These are phyloP conservation scores for Gaeumannomyces tritici DNA, from an alignment of 2,329 filamentous ascomycete species.

Conservation along the genomic window DNA sequence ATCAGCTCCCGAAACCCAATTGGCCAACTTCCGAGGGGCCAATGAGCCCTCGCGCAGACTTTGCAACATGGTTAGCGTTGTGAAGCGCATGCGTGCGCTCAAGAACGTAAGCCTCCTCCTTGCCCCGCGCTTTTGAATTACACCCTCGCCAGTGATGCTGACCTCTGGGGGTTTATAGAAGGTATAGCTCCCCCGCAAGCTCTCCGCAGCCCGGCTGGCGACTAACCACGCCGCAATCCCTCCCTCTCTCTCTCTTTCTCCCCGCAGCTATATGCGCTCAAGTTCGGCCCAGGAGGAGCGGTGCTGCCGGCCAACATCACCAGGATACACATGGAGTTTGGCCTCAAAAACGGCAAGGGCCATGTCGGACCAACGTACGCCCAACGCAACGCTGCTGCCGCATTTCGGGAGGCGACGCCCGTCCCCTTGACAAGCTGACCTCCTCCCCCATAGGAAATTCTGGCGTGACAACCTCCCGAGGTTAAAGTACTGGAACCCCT, in stretches of 20 bases:
- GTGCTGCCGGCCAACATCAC: slow-evolving; percentile 68
- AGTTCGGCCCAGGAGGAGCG: slow-evolving; percentile 74
- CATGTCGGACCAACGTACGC: slow-evolving; percentile 65
- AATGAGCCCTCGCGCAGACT: neutral
- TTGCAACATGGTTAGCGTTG: slow-evolving; percentile 30
- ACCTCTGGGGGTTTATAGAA: neutral
- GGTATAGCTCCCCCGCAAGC: slow-evolving; percentile 11
- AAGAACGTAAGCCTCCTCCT: slow-evolving; percentile 46
- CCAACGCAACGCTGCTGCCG: neutral
- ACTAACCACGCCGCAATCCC: neutral
- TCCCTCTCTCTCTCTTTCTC: too few relatives aligned
- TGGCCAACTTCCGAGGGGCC: neutral
- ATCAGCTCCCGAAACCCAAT: neutral
- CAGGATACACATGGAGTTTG: slow-evolving; percentile 67
- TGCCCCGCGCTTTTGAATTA: too few relatives aligned
- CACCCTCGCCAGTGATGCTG: too few relatives aligned
- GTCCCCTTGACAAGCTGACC: too few relatives aligned
- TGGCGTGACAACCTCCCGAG: slow-evolving; percentile 75
- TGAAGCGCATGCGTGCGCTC: slow-evolving; percentile 65
- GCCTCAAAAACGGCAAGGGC: slow-evolving; percentile 48
- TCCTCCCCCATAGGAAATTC: slow-evolving; percentile 58
- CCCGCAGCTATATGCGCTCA: slow-evolving; percentile 60
- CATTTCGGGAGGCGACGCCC: too few relatives aligned
- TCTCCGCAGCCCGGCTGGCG: neutral
- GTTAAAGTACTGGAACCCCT: slow-evolving; percentile 90